phyloP scores from a whole-genome alignment of 257 asterid genomes.

The Gynochthodes officinalis region DNA sequence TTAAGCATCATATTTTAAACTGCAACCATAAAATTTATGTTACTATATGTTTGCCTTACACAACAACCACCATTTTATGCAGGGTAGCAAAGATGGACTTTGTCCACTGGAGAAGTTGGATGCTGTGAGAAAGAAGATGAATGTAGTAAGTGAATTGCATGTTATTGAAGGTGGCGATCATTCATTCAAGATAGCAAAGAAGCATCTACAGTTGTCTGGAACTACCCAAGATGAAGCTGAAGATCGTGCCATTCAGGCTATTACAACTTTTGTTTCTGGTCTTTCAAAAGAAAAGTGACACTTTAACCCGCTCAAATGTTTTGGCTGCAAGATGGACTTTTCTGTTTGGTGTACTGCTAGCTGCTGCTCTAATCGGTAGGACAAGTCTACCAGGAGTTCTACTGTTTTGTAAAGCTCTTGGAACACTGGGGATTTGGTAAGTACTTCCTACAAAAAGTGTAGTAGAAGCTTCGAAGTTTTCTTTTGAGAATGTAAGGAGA shows the following conservation, averaged over 20 bases:
- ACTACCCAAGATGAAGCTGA: slow-evolving; percentile 66
- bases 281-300: slow-evolving; percentile 15
- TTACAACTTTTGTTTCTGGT: slow-evolving; percentile 45
- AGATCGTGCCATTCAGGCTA: slow-evolving; percentile 49
- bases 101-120: slow-evolving; percentile 69
- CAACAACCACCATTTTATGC: slow-evolving; percentile 18
- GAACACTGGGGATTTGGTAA: not conserved
- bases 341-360: not conserved
- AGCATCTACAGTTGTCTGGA: slow-evolving; percentile 46
- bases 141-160: slow-evolving; percentile 37
- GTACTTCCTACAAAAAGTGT: not conserved
- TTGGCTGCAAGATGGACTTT: not conserved
- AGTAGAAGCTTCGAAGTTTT: not conserved
- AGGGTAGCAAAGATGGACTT: slow-evolving; percentile 90
- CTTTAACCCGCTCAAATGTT: not conserved
- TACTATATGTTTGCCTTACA: not conserved
- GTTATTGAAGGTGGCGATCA: slow-evolving; percentile 91
- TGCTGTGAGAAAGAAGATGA: slow-evolving; percentile 63
- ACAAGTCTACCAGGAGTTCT: not conserved
- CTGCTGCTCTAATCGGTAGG: not conserved
- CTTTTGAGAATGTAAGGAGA: not conserved
- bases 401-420: not conserved
- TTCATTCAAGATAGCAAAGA: slow-evolving; percentile 74
- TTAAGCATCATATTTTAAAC: too few species aligned
- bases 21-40: not conserved